Evolutionary conservation across 1,284 basidiomycete genomes (phyloP), one percentile per base, ranked within the genome.

Genomic region (Cutaneotrichosporon cutaneum): DNA sequence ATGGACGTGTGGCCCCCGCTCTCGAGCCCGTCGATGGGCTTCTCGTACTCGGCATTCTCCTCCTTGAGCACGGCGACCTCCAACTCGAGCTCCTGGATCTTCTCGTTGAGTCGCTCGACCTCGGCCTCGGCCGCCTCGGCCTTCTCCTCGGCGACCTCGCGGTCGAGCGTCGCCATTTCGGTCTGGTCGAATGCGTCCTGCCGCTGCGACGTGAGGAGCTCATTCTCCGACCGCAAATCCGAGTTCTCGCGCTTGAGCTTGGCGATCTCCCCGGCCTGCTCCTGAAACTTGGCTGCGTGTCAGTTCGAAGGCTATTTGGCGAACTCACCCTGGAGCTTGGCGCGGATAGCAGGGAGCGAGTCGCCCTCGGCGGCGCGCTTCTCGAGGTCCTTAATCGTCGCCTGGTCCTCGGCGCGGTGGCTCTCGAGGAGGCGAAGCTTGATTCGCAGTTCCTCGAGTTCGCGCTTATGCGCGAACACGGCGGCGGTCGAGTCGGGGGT

Each of bases 111-210:
- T 47, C 87, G 87, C 65, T 90, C 90, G 32, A 94, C 71, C 69
- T 94, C 91, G 0, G 82, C 77, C 74, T 92, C 88, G 0, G 88
- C 87, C 0, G 86, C 77, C 75, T 98, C 95, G 0, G 90, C 88
- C 68, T 88, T 87, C 77, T 98, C 95, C 76, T 99, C 96, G 0
- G 95, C 95, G 57, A 99, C 88, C 77, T 99, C 96, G 77, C 94
- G 93, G 77, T 99, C 96, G 66, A 99, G 80, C 82, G 92, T 92
- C 3, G 88, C 84, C 87, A 98, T 93, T 80, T 99, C 96, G 39
- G 98, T 81, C 75, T 94, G 90, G 68, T 97, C 94, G 59, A 89
- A 86, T 2, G 88, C 77, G 70, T 95, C 92, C 7, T 85, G 75
- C 2, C 88, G 82, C 44, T 86, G 82, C 18, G 77, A 80, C 65